These are phyloP conservation scores for Trebouxia sp. DNA, from an alignment of 139 green algal species.

Conservation along the genomic window DNA sequence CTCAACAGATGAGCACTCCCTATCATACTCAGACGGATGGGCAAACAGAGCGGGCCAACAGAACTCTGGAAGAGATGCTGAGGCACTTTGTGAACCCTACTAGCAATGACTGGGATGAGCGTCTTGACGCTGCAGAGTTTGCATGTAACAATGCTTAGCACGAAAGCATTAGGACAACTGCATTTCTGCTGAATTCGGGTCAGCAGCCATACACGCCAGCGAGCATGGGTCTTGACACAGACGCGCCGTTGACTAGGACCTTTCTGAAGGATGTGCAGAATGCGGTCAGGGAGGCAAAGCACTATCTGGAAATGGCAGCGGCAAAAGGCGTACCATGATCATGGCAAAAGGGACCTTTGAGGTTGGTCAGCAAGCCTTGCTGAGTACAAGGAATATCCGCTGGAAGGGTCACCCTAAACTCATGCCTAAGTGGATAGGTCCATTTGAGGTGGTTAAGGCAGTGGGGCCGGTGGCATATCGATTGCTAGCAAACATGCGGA, in stretches of 20 bases:
- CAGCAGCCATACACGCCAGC: conserved; percentile 18
- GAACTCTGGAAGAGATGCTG: conserved; percentile 59
- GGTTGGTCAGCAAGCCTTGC: not conserved
- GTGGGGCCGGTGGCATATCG: too few species aligned
- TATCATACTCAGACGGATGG: conserved; percentile 68
- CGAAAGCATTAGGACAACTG: conserved; percentile 26
- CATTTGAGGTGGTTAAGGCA: too few species aligned
- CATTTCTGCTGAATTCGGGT: conserved; percentile 54
- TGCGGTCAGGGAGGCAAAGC: not conserved
- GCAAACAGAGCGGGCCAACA: conserved; percentile 67
- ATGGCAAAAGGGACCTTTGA: not conserved
- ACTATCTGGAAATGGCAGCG: too few species aligned
- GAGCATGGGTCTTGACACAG: not conserved
- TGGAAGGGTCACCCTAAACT: not conserved
- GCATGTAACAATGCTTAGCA: conserved; percentile 52
- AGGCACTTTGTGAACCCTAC: conserved; percentile 37
- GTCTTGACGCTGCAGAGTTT: conserved; percentile 51
- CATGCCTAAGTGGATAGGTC: too few species aligned
- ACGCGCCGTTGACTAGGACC: too few species aligned
- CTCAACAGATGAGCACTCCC: conserved; percentile 39
- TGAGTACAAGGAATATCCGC: not conserved
- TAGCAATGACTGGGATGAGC: conserved; percentile 53
- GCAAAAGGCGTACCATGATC: not conserved
- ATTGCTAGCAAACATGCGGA: too few species aligned
- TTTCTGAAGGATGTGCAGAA: not conserved